Conservation (phyloP, 2,329 filamentous ascomycete species). For the Allantophomopsis cytisporea region DNA sequence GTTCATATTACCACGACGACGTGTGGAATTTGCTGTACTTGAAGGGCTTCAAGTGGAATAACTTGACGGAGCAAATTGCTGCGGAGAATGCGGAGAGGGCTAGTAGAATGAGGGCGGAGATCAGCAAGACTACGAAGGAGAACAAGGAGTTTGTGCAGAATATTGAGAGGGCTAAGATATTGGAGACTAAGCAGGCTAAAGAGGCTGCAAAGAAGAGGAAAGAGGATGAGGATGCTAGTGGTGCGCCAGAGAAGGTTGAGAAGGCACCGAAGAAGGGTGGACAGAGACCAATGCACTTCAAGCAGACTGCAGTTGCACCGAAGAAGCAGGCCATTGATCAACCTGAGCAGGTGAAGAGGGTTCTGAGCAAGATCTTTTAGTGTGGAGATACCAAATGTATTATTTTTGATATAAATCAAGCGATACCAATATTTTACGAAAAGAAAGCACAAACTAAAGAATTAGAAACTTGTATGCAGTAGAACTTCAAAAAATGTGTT, state of each 20-base stretch:
- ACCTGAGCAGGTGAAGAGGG: conserved; percentile 41
- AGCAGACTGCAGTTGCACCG: conserved; percentile 46
- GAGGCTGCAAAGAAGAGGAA: conserved; percentile 30
- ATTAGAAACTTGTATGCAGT: background rate
- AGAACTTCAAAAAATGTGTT: background rate
- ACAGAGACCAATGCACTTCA: conserved; percentile 40
- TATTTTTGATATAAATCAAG: background rate
- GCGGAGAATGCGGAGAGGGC: conserved; percentile 70
- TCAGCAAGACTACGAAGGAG: conserved; percentile 61
- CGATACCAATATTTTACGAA: background rate
- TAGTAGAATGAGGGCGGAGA: conserved; percentile 65
- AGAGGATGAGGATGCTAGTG: conserved; percentile 16
- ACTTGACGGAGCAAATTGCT: conserved; percentile 64
- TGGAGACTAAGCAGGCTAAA: conserved; percentile 58
- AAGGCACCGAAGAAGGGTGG: conserved; percentile 13
- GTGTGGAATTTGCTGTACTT: conserved; percentile 77
- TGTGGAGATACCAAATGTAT: background rate
- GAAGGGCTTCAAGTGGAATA: conserved; percentile 70
- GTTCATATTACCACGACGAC: conserved; percentile 72
- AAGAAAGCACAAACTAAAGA: background rate
- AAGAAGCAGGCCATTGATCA: conserved; percentile 32
- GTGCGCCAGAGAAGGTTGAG: conserved; percentile 8
- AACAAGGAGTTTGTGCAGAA: conserved; percentile 73
- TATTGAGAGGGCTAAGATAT: conserved; percentile 67
- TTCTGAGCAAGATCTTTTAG: conserved; percentile 53